Percentiles rank a stretch among this genome's conserved stretches.
Evolutionary conservation across 805 yeast species (phyloP).

Genomic region (Candida lessepsii): DNA sequence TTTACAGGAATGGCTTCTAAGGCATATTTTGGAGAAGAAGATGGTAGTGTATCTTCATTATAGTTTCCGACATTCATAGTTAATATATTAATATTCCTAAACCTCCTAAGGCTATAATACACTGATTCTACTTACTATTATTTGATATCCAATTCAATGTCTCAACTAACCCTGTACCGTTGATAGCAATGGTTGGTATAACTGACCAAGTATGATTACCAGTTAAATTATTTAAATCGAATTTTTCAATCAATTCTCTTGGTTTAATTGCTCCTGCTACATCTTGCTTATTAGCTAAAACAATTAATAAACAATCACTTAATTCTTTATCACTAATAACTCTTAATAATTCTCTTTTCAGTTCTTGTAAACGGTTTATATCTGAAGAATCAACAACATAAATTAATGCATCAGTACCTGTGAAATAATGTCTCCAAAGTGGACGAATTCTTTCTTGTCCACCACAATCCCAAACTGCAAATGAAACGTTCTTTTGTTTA

Average conservation of each 20-base stretch:
- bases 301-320: slow-evolving; percentile 73
- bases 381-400: slow-evolving; percentile 89
- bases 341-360: slow-evolving; percentile 72
- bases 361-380: slow-evolving; percentile 66
- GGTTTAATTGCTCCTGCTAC: slow-evolving; percentile 70
- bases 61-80: not conserved
- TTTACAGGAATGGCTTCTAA: slow-evolving; percentile 71
- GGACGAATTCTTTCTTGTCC: slow-evolving; percentile 93
- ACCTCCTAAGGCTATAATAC: too few species aligned
- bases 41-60: slow-evolving; percentile 49
- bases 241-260: slow-evolving; percentile 71
- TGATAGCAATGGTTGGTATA: slow-evolving; percentile 84
- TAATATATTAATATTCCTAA: too few species aligned
- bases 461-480: slow-evolving; percentile 94
- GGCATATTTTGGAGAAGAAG: slow-evolving; percentile 86
- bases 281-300: slow-evolving; percentile 89
- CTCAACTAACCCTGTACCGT: slow-evolving; percentile 87
- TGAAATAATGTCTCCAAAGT: slow-evolving; percentile 92
- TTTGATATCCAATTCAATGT: slow-evolving; percentile 83
- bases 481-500: slow-evolving; percentile 74
- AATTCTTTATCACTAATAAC: slow-evolving; percentile 83
- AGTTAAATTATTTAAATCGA: slow-evolving; percentile 60
- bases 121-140: slow-evolving; percentile 48
- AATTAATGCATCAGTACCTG: slow-evolving; percentile 88
- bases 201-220: slow-evolving; percentile 82